Percentiles rank a stretch among this genome's conserved stretches.
phyloP scores from a whole-genome alignment of 805 yeast species.

The Zygosaccharomyces siamensis region DNA sequence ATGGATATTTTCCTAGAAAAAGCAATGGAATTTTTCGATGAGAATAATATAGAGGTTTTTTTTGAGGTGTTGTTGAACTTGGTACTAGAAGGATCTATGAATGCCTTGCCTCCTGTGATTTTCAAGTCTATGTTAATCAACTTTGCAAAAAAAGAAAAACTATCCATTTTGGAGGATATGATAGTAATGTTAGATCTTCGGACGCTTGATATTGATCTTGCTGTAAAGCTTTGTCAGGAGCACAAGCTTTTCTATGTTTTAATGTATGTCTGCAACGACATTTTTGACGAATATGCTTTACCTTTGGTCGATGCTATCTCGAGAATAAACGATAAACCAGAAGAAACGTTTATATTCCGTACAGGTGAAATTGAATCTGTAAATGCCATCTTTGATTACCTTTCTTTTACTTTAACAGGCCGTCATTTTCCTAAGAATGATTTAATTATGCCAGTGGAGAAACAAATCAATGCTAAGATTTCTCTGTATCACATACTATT shows the following conservation, averaged over 20 bases:
- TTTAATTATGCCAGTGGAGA: conserved; percentile 36
- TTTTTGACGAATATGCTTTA: conserved; percentile 64
- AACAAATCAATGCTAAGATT: conserved; percentile 42
- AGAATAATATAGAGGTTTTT: conserved; percentile 36
- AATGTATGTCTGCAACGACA: conserved; percentile 64
- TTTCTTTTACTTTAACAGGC: conserved; percentile 69
- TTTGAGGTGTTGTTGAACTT: conserved; percentile 51
- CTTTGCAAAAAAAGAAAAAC: conserved; percentile 40
- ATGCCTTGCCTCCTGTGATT: conserved; percentile 54
- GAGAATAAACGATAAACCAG: conserved; percentile 25
- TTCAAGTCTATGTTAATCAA: conserved; percentile 56
- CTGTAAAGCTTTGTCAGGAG: conserved; percentile 56
- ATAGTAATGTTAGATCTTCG: conserved; percentile 64
- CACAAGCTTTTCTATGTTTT: conserved; percentile 57
- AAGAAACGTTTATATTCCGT: conserved; percentile 16
- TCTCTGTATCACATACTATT: conserved; percentile 54
- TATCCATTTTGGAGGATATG: conserved; percentile 56
- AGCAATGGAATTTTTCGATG: conserved; percentile 15
- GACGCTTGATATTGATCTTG: conserved; percentile 71
- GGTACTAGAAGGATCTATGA: conserved; percentile 44
- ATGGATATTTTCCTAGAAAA: conserved; percentile 15
- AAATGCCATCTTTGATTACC: conserved; percentile 49
- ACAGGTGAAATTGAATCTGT: conserved; percentile 15
- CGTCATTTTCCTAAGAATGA: conserved; percentile 74
- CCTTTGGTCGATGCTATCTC: conserved; percentile 61